phyloP scores from a whole-genome alignment of 176 grass and related monocot genomes.

The Oryza nivara region DNA sequence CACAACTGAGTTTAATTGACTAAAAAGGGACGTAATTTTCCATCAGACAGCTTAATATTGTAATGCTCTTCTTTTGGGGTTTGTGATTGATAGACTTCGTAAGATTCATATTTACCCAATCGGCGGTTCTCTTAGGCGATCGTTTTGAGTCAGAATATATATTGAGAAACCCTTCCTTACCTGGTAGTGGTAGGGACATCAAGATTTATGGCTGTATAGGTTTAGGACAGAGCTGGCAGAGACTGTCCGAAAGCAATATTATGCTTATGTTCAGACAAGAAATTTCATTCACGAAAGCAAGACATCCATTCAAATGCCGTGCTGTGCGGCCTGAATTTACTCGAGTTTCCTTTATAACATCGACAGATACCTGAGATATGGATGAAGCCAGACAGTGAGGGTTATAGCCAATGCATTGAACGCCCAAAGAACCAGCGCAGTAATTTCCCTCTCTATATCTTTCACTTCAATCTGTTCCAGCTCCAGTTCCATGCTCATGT shows the following conservation, averaged over 20 bases:
- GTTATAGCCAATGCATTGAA: conserved; percentile 61
- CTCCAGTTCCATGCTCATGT: neutral
- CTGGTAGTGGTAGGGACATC: conserved; percentile 34
- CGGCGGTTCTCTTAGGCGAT: neutral
- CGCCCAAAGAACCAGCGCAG: conserved; percentile 53
- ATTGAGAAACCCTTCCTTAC: neutral
- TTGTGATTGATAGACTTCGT: neutral
- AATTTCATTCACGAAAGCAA: conserved; percentile 15
- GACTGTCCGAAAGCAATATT: conserved; percentile 17
- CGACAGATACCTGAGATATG: conserved; percentile 69
- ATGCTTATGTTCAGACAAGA: conserved; percentile 29
- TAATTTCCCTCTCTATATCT: conserved; percentile 23
- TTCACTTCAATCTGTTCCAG: neutral
- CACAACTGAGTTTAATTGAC: neutral
- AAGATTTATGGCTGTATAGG: neutral
- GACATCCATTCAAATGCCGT: conserved; percentile 33
- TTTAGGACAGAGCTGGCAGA: conserved; percentile 29
- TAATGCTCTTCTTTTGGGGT: neutral
- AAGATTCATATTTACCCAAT: neutral
- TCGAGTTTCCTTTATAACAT: conserved; percentile 39
- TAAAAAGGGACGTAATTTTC: neutral
- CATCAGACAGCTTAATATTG: neutral
- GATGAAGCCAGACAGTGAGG: conserved; percentile 56
- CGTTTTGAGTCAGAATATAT: neutral
- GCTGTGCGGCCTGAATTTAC: conserved; percentile 5